These are phyloP conservation scores for Pythium pyrilobum DNA, from an alignment of 352 stramenopile species.

Conservation along the genomic window DNA sequence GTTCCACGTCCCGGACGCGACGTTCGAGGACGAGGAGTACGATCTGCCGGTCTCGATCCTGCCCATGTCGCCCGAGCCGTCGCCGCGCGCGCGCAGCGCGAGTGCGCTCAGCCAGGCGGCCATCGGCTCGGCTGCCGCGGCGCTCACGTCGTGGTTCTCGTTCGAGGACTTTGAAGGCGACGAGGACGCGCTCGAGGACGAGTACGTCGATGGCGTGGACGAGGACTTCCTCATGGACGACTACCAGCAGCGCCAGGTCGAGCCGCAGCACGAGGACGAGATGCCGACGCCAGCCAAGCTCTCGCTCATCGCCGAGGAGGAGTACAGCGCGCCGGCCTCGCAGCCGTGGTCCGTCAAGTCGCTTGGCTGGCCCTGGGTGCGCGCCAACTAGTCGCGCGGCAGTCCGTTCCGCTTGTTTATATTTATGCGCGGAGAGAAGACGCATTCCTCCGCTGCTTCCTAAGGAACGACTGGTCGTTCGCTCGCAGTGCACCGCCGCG, in stretches of 20 bases:
- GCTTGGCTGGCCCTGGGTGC: constrained; percentile 20
- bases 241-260: constrained; percentile 1
- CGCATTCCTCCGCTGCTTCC: too few species aligned
- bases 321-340: not conserved
- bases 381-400: constrained; percentile 12
- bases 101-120: constrained; percentile 11
- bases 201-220: constrained; percentile 14
- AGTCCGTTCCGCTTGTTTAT: not conserved
- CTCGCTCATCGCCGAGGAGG: constrained; percentile 19
- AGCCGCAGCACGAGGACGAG: not conserved
- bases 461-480: too few species aligned
- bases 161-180: constrained; percentile 13
- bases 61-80: constrained; percentile 17
- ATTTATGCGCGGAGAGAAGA: too few species aligned
- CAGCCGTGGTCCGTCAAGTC: constrained; percentile 13
- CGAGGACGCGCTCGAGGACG: constrained; percentile 15
- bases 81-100: constrained; percentile 10
- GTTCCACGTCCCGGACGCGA: constrained; percentile 13
- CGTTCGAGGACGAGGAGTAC: constrained; percentile 16
- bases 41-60: constrained; percentile 19
- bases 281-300: constrained; percentile 18
- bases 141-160: constrained; percentile 18
- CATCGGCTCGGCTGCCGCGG: constrained; percentile 5
- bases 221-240: constrained; percentile 20
- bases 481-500: not conserved